A percentile compares a stretch with the other conserved stretches of the same genome.
phyloP scores from a whole-genome alignment of 768 basidiomycete species.

The Suillus alpinus region DNA sequence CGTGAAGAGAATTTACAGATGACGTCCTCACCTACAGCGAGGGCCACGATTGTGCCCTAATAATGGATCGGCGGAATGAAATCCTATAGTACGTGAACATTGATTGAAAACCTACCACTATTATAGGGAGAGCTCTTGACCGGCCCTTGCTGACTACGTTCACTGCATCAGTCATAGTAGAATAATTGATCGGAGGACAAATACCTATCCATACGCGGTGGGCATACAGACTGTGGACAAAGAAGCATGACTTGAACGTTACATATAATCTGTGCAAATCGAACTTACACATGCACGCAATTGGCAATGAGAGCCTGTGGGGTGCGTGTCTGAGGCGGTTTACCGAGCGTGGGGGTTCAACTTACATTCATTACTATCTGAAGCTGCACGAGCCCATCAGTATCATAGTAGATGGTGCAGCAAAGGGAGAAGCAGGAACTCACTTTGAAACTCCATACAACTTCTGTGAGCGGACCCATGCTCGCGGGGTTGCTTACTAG shows the following conservation, averaged over 20 bases:
- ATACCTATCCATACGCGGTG: background rate
- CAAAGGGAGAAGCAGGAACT: background rate
- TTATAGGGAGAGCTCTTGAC: background rate
- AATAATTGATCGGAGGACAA: background rate
- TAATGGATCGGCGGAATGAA: background rate
- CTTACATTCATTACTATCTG: background rate
- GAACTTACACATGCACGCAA: background rate
- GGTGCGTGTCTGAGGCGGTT: background rate
- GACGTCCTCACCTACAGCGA: background rate
- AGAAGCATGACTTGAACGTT: background rate
- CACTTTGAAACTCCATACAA: constrained; percentile 18
- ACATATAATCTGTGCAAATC: background rate
- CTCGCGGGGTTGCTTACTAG: background rate
- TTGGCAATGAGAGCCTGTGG: background rate
- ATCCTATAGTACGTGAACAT: background rate
- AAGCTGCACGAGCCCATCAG: background rate
- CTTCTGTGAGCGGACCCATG: background rate
- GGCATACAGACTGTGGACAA: background rate
- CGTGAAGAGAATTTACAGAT: background rate
- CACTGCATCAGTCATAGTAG: background rate
- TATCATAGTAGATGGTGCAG: background rate
- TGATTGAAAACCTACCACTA: background rate
- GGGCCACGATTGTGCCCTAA: background rate
- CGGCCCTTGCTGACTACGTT: background rate
- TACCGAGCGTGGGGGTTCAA: background rate